These are phyloP conservation scores for Pseudopyrenochaeta lycopersici DNA, from an alignment of 2,329 filamentous ascomycete species.

Conservation along the genomic window DNA sequence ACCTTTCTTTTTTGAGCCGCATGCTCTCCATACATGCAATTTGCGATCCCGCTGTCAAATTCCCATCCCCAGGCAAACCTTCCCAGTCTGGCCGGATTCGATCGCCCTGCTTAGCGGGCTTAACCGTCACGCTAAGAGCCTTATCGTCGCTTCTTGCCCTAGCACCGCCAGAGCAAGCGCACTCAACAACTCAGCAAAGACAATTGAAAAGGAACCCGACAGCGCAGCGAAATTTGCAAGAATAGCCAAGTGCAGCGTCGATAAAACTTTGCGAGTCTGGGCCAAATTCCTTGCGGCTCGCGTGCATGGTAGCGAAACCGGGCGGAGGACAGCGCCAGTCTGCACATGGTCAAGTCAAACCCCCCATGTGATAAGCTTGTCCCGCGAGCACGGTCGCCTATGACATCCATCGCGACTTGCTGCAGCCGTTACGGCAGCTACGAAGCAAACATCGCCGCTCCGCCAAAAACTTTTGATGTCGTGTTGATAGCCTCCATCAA, in stretches of 20 bases:
- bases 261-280: slow-evolving; percentile 6
- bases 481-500: slow-evolving; percentile 12
- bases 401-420: slow-evolving; percentile 45
- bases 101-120: slow-evolving; percentile 23
- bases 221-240: not conserved
- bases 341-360: slow-evolving; percentile 14
- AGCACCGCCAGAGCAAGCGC: slow-evolving; percentile 31
- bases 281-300: slow-evolving; percentile 16
- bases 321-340: slow-evolving; percentile 18
- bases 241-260: slow-evolving; percentile 1
- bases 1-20: not conserved
- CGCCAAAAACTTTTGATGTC: slow-evolving; percentile 22
- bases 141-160: slow-evolving; percentile 27
- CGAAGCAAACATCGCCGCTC: slow-evolving; percentile 26
- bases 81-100: slow-evolving; percentile 12
- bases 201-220: no score
- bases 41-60: slow-evolving; percentile 10
- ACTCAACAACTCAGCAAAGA: slow-evolving; percentile 33
- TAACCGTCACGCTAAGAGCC: slow-evolving; percentile 10
- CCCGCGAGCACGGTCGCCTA: slow-evolving; percentile 34
- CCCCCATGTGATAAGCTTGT: slow-evolving; percentile 33
- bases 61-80: slow-evolving; percentile 14
- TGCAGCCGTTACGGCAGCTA: slow-evolving; percentile 39
- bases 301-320: slow-evolving; percentile 13
- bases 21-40: slow-evolving; percentile 6